phyloP scores from a whole-genome alignment of 2,329 filamentous ascomycete genomes.

The Penicillium occitanis region DNA sequence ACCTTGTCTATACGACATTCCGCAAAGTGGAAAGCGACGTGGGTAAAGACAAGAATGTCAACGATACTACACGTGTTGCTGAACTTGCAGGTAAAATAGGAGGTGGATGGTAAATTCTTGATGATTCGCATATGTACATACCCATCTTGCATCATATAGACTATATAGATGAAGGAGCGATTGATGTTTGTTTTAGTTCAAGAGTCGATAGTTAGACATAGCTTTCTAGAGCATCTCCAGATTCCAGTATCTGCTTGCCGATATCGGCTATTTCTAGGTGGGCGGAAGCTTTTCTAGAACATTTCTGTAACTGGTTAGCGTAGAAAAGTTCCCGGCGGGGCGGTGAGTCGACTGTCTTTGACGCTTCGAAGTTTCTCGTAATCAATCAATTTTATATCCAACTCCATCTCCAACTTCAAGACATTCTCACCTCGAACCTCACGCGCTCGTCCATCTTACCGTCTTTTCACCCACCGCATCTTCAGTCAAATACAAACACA shows the following conservation, averaged over 20 bases:
- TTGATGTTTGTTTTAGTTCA: too few species aligned
- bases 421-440: not conserved
- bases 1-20: conserved; percentile 80
- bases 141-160: conserved; percentile 18
- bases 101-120: conserved; percentile 74
- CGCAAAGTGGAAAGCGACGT: conserved; percentile 93
- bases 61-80: conserved; percentile 77
- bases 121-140: conserved; percentile 21
- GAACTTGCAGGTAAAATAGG: conserved; percentile 88
- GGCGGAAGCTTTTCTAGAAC: not conserved
- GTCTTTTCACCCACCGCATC: not conserved
- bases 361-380: not conserved
- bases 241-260: too few species aligned
- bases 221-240: too few species aligned
- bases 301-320: conserved; percentile 14
- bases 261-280: not conserved
- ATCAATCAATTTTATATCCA: not conserved
- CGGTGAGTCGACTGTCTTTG: conserved; percentile 10
- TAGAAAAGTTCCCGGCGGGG: not conserved
- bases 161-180: not conserved
- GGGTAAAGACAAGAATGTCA: conserved; percentile 65
- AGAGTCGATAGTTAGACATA: too few species aligned
- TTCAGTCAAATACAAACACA: not conserved
- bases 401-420: not conserved
- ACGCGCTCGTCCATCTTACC: not conserved